Percentiles rank a stretch among this genome's conserved stretches.
These are phyloP conservation scores for Incumbomyces delicatus DNA, from an alignment of 2,329 filamentous ascomycete genomes.

Conservation along the genomic window DNA sequence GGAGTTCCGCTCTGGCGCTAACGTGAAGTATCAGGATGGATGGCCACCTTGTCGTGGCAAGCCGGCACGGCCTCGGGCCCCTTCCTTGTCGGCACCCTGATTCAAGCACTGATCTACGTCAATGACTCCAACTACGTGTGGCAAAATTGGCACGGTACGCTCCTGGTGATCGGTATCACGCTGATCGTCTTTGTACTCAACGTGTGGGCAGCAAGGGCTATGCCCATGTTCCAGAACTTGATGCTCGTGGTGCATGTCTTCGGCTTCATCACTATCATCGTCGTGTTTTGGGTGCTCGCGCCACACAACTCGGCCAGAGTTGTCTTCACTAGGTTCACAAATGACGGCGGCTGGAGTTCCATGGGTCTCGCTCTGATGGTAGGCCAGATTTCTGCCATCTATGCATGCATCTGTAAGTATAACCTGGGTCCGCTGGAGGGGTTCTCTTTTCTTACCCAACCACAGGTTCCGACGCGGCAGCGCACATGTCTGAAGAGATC, in stretches of 20 bases:
- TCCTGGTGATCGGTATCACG: constrained; percentile 39
- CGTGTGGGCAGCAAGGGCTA: constrained; percentile 22
- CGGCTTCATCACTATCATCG: constrained; percentile 26
- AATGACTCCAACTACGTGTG: constrained; percentile 35
- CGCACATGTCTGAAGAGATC: constrained; percentile 36
- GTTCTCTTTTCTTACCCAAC: too few species aligned
- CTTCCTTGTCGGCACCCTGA: constrained; percentile 34
- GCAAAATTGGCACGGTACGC: constrained; percentile 38
- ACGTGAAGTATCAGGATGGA: constrained; percentile 30
- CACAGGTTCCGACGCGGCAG: background rate
- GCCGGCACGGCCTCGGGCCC: constrained; percentile 25
- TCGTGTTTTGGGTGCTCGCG: constrained; percentile 25
- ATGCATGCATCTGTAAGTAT: too few species aligned
- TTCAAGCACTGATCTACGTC: constrained; percentile 35
- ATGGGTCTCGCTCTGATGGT: constrained; percentile 4
- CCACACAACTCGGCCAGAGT: constrained; percentile 21
- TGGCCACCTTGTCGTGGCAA: constrained; percentile 22
- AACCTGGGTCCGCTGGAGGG: too few species aligned
- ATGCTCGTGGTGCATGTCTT: constrained; percentile 29
- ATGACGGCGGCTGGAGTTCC: constrained; percentile 19
- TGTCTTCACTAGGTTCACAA: constrained; percentile 29
- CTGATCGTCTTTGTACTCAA: constrained; percentile 35
- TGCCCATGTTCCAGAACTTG: constrained; percentile 3
- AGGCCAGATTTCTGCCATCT: background rate
- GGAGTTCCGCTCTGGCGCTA: too few species aligned